These are phyloP conservation scores for Mycena vitilis DNA, from an alignment of 768 basidiomycete genomes.

Conservation along the genomic window DNA sequence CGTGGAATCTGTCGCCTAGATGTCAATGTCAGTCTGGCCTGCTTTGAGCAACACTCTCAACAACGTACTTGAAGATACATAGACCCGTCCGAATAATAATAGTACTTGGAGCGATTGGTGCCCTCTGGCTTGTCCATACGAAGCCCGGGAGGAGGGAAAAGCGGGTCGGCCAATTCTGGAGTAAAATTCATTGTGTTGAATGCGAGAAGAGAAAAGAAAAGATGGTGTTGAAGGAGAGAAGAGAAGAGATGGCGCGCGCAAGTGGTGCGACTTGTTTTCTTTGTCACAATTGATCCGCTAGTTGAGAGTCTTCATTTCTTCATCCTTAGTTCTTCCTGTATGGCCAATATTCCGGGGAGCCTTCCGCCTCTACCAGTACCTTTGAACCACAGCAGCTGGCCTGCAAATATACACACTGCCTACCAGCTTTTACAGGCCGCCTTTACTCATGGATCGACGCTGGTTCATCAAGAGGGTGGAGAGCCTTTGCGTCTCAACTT, in stretches of 20 bases:
- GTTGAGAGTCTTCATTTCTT: too few species aligned
- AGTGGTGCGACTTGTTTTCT: not conserved
- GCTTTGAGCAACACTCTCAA: not conserved
- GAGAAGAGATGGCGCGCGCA: too few species aligned
- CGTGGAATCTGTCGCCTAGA: not conserved
- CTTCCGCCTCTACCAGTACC: constrained; percentile 30
- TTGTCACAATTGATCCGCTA: not conserved
- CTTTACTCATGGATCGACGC: constrained; percentile 16
- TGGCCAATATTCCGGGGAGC: not conserved
- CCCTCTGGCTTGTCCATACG: too few species aligned
- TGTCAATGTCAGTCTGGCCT: not conserved
- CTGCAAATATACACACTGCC: constrained; percentile 26
- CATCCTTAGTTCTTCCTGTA: not conserved
- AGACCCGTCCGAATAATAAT: constrained; percentile 1
- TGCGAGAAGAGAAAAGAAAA: not conserved
- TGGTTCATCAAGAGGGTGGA: constrained; percentile 31
- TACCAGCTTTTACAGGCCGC: constrained; percentile 26
- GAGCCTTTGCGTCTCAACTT: constrained; percentile 33
- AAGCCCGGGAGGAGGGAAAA: not conserved
- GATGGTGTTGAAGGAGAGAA: too few species aligned
- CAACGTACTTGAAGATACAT: not conserved
- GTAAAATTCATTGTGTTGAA: constrained; percentile 1
- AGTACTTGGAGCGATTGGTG: not conserved
- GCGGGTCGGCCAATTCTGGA: not conserved
- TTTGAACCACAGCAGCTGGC: constrained; percentile 12